These are phyloP conservation scores for Datura wrightii DNA, from an alignment of 257 asterid species.

Conservation along the genomic window DNA sequence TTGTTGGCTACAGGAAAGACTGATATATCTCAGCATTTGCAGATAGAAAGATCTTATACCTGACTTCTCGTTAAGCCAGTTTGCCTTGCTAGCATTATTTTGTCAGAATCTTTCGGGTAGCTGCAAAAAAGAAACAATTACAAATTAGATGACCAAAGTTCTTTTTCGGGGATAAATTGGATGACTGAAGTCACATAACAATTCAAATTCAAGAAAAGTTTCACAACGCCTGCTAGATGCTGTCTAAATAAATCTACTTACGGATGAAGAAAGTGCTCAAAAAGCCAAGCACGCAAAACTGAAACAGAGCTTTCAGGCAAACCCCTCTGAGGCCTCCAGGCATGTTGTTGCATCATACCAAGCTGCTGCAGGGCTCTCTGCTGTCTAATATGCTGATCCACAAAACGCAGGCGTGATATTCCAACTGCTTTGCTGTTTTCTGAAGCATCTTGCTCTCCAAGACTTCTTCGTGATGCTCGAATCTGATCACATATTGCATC, in stretches of 20 bases:
- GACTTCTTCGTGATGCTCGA: conserved; percentile 58
- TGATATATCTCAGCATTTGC: not conserved
- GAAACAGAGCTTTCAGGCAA: conserved; percentile 85
- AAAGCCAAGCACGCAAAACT: conserved; percentile 87
- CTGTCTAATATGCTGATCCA: conserved; percentile 77
- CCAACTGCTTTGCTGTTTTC: conserved; percentile 58
- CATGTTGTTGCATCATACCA: conserved; percentile 83
- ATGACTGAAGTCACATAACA: not conserved
- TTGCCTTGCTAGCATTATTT: conserved; percentile 88
- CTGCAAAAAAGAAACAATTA: conserved; percentile 46
- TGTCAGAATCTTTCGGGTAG: conserved; percentile 89
- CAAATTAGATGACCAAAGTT: not conserved
- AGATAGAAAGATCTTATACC: conserved; percentile 49
- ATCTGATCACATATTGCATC: conserved; percentile 78
- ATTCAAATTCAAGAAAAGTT: not conserved
- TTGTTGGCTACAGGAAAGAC: not conserved
- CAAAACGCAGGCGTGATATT: conserved; percentile 75
- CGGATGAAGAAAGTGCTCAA: conserved; percentile 96
- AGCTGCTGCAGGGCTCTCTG: conserved; percentile 89
- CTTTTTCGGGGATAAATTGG: not conserved
- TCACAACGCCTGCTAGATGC: not conserved
- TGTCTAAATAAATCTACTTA: conserved; percentile 37
- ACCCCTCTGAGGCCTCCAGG: conserved; percentile 97
- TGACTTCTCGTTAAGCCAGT: conserved; percentile 90
- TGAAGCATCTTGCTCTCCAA: conserved; percentile 76